Evolutionary conservation across 768 basidiomycete genomes (phyloP), one percentile per base, ranked within the genome.

Genomic region (Boletus huronensis): DNA sequence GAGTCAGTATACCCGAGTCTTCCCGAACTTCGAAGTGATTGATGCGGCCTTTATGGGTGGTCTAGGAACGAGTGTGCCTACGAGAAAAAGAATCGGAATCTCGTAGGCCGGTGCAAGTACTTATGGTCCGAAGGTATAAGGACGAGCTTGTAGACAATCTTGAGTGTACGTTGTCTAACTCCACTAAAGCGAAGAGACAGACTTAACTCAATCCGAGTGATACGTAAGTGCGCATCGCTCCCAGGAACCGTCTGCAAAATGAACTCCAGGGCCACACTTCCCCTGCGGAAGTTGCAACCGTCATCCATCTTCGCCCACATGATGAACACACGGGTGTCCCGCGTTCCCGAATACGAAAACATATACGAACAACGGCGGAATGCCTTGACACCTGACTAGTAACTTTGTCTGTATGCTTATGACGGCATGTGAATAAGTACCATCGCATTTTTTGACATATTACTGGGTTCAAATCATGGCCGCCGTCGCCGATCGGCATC

Each of bases 191-290:
- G 35, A 61, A 52, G 50, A 25, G 2, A 2, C 23, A 13, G 40
- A 2, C 19, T 23, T 40, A 32, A 41, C 42, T 44, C 39, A 47
- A 23, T 43, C 57, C 54, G 61, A 52, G 39, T 52, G 41, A 50
- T 59, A 63, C 57, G 56, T 38, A 48, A 35, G 21, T 26, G n/a
- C 38, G 19, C 45, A 46, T 59, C 50, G 23, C 43, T 50, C 45
- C 21, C 48, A 42, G 63, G 60, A 44, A 47, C 43, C 29, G 28
- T 38, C 38, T 49, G 45, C 46, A 23, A 55, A 54, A 60, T 64
- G 55, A 64, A 54, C 50, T 42, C 39, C 41, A 50, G 31, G 44
- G 50, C 29, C 54, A 38, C 21, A 39, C 21, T 52, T 52, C 41
- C 52, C 25, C 17, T 38, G 41, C 46, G 26, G 54, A 52, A 38